Conservation (phyloP, 169 alveolate species). For the Babesia bovis region DNA sequence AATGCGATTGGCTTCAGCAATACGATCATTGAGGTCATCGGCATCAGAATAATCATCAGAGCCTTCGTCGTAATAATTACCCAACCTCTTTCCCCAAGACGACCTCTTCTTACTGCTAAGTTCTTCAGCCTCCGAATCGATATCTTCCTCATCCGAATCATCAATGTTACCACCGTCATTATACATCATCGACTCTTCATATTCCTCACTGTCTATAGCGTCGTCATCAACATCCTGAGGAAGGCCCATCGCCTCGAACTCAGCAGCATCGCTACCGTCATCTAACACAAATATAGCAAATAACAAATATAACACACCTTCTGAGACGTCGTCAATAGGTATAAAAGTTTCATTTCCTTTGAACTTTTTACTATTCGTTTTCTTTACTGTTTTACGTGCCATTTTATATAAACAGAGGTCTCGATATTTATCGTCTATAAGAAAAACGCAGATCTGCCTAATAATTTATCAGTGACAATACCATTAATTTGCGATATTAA, state of each 20-base stretch:
- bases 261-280: slow-evolving; percentile 41
- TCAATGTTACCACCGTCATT: slow-evolving; percentile 1
- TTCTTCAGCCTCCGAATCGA: slow-evolving; percentile 31
- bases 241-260: slow-evolving; percentile 52
- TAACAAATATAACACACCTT: background rate
- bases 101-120: slow-evolving; percentile 31
- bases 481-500: too few species aligned
- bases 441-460: too few species aligned
- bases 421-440: too few species aligned
- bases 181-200: slow-evolving; percentile 4
- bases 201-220: background rate
- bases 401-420: background rate
- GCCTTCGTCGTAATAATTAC: slow-evolving; percentile 67
- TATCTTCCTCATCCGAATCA: slow-evolving; percentile 44
- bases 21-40: slow-evolving; percentile 63
- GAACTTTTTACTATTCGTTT: background rate
- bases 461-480: too few species aligned
- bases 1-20: slow-evolving; percentile 49
- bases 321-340: slow-evolving; percentile 44
- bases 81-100: slow-evolving; percentile 70
- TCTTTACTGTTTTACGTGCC: slow-evolving; percentile 27
- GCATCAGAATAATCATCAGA: slow-evolving; percentile 58
- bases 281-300: slow-evolving; percentile 2
- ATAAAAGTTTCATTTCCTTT: slow-evolving; percentile 38
- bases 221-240: slow-evolving; percentile 35